Conservation (phyloP, 768 basidiomycete genomes). For the Boletus rubroflammeus region DNA sequence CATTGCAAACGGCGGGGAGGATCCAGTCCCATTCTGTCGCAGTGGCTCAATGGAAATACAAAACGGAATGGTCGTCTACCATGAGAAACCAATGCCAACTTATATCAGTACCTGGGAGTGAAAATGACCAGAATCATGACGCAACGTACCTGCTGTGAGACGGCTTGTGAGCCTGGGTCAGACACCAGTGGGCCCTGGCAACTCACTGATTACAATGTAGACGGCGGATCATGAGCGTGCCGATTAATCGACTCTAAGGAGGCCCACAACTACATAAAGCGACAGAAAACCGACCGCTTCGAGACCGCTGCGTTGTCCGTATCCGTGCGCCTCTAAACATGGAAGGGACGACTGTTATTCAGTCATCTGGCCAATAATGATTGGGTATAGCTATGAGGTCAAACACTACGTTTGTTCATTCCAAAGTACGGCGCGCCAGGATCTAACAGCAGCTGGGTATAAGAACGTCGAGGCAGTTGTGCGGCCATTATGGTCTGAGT, state of each 20-base stretch:
- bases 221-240: background rate
- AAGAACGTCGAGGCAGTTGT: background rate
- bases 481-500: background rate
- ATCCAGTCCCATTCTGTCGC: background rate
- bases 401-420: background rate
- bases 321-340: too few relatives aligned
- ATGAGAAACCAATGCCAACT: background rate
- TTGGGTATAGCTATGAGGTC: too few relatives aligned
- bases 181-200: background rate
- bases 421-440: background rate
- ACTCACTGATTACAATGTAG: background rate
- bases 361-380: background rate
- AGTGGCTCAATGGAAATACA: background rate
- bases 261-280: background rate
- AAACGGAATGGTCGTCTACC: too few relatives aligned
- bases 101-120: background rate
- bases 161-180: background rate
- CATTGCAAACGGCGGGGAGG: background rate
- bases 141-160: too few relatives aligned
- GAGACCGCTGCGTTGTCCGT: too few relatives aligned
- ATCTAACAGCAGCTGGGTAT: background rate
- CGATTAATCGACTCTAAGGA: background rate
- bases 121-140: too few relatives aligned
- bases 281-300: background rate
- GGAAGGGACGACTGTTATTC: too few relatives aligned